Evolutionary conservation across 805 yeast species (phyloP).

Genomic region (Spathaspora gorwiae): DNA sequence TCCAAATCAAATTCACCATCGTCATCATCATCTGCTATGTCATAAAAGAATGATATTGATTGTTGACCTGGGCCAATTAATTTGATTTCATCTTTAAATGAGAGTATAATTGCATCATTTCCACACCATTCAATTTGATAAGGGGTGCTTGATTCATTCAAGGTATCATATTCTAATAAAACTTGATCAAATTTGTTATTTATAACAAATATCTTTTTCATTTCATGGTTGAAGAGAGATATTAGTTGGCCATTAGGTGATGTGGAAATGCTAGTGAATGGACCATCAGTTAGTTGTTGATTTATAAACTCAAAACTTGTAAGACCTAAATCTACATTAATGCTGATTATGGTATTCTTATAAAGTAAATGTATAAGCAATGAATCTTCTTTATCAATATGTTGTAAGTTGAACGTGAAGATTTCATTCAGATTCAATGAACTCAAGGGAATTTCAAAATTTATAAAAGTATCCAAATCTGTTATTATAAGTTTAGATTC

Average conservation of each 20-base stretch:
- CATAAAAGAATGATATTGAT: constrained; percentile 50
- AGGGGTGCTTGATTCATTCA: constrained; percentile 37
- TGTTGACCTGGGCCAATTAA: constrained; percentile 69
- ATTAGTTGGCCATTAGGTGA: constrained; percentile 58
- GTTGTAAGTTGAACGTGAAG: constrained; percentile 16
- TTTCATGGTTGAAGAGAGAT: constrained; percentile 37
- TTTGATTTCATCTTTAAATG: constrained; percentile 60
- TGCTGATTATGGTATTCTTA: constrained; percentile 21
- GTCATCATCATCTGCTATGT: constrained; percentile 28
- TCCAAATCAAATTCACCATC: constrained; percentile 8
- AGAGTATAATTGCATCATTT: constrained; percentile 68
- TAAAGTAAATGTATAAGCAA: constrained; percentile 22
- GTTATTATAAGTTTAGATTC: constrained; percentile 27
- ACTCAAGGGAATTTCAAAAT: constrained; percentile 33
- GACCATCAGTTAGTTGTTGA: constrained; percentile 44
- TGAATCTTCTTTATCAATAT: constrained; percentile 6
- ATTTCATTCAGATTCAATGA: constrained; percentile 15
- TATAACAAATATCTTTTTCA: constrained; percentile 45
- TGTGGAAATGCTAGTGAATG: constrained; percentile 36
- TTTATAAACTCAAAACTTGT: constrained; percentile 27
- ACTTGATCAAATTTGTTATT: constrained; percentile 43
- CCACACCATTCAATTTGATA: constrained; percentile 75
- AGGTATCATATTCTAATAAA: constrained; percentile 41
- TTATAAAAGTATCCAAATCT: constrained; percentile 37
- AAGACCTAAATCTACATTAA: constrained; percentile 20